Percentiles rank a stretch among this genome's conserved stretches.
Conservation (phyloP, 352 stramenopile genomes). For the Aphanomyces cochlioides region DNA sequence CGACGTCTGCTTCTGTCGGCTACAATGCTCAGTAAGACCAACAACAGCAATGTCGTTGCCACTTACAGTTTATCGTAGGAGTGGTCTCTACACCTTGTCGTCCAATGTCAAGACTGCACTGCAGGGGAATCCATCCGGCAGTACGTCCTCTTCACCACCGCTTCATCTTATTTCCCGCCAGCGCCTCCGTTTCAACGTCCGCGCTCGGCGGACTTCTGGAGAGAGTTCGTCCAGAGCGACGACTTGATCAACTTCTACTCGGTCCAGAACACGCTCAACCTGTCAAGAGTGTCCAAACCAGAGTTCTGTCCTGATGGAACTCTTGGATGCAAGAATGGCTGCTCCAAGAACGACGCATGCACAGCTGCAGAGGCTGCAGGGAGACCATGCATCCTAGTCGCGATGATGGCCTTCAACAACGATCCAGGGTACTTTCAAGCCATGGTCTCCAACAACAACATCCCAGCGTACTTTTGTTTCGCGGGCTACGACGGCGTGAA, state of each 20-base stretch:
- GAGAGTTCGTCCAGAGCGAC: not conserved
- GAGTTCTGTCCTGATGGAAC: not conserved
- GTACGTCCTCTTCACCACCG: not conserved
- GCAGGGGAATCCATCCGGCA: not conserved
- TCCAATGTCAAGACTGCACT: constrained; percentile 15
- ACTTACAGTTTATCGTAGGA: too few species aligned
- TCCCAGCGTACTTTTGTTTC: constrained; percentile 32
- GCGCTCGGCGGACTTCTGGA: constrained; percentile 17
- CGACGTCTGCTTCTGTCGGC: not conserved
- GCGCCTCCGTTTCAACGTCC: not conserved
- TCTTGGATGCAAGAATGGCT: constrained; percentile 19
- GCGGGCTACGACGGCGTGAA: not conserved
- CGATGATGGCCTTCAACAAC: constrained; percentile 4
- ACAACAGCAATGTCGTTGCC: too few species aligned
- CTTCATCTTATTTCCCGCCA: not conserved
- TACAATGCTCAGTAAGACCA: constrained; percentile 15
- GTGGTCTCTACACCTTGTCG: constrained; percentile 6
- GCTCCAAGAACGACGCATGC: constrained; percentile 25
- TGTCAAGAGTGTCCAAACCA: not conserved
- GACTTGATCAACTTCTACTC: constrained; percentile 24
- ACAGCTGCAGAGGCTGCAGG: constrained; percentile 6
- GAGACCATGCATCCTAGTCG: constrained; percentile 18
- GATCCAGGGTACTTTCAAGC: constrained; percentile 50
- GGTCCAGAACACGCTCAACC: constrained; percentile 14
- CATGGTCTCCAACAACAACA: constrained; percentile 19